Evolutionary conservation across 2,329 filamentous ascomycete species (phyloP), one percentile per base, ranked within the genome.

Genomic region (Neonectria neomacrospora): DNA sequence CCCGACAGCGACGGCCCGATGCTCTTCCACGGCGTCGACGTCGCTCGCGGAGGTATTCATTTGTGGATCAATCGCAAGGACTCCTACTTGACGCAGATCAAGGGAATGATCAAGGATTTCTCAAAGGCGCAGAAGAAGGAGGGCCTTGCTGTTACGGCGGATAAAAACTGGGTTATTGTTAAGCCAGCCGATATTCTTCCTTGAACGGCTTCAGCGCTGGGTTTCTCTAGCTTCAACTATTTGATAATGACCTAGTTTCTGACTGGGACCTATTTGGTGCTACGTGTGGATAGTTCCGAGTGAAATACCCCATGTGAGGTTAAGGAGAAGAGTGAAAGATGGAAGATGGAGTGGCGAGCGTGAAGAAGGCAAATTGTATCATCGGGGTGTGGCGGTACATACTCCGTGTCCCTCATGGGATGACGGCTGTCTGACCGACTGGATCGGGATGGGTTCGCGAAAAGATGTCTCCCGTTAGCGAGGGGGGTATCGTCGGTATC

Each of bases 91-190:
- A 69, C 76, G 61, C 60, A 79, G 62, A 72, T 82, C 45, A 65
- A 77, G 26, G 71, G 66, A 26, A 79, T 81, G 79, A 79, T 78
- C n/a, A 63, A 63, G 48, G 69, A 80, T 3, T 75, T 72, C 54
- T 70, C 76, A 3, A 70, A 68, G 22, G 74, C 67, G 3, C 80
- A 82, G 69, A 68, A 68, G 54, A 69, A 72, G 58, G 74, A 79
- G 47, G 76, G 77, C 1, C 61, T 78, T 9, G 71, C 74, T 1
- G 80, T 81, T 2, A 82, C 79, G 14, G 80, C 79, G 2, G 72
- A 82, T 59, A 81, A 80, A 75, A 81, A 81, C 70, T 82, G 80
- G 80, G 75, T 82, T 3, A 72, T 78, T 5, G 80, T 82, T 3
- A 76, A 69, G 65, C 80, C 80, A 0, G 67, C 74, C 1, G 77